A percentile compares a stretch with the other conserved stretches of the same genome.
Evolutionary conservation across 1,139 yeast genomes (phyloP).

Genomic region (Hemisphaericaspora xylanilytica): DNA sequence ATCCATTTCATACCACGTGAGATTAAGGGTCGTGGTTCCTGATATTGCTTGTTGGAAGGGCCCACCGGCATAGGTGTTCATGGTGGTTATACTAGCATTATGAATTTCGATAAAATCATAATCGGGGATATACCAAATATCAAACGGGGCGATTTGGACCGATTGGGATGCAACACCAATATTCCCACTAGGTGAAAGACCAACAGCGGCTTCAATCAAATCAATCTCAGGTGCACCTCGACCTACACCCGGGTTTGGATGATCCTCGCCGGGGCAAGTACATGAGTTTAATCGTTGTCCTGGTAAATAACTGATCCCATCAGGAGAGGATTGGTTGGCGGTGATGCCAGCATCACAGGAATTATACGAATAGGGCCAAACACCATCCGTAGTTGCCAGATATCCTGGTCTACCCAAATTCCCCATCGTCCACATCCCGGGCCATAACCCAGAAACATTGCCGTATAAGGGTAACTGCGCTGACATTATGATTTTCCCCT

Average conservation of each 20-base stretch:
- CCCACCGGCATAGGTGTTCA: conserved; percentile 81
- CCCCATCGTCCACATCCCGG: conserved; percentile 88
- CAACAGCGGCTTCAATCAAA: conserved; percentile 72
- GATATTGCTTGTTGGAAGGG: conserved; percentile 85
- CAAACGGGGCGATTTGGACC: conserved; percentile 79
- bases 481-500: conserved; percentile 68
- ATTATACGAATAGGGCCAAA: conserved; percentile 87
- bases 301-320: conserved; percentile 75
- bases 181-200: conserved; percentile 31
- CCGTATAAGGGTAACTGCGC: conserved; percentile 74
- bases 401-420: conserved; percentile 84
- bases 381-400: conserved; percentile 75
- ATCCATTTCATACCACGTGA: conserved; percentile 72
- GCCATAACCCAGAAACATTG: conserved; percentile 75
- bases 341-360: conserved; percentile 86
- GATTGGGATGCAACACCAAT: conserved; percentile 80
- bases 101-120: conserved; percentile 65
- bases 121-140: conserved; percentile 83
- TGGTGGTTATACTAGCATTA: conserved; percentile 58
- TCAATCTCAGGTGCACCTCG: conserved; percentile 93
- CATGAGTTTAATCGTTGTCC: conserved; percentile 73
- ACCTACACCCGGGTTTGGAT: conserved; percentile 76
- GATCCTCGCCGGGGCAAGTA: conserved; percentile 73
- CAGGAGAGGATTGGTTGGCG: conserved; percentile 80
- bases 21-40: conserved; percentile 66